phyloP scores from a whole-genome alignment of 108 stramenopile species.

The Fragilariopsis cylindrus region DNA sequence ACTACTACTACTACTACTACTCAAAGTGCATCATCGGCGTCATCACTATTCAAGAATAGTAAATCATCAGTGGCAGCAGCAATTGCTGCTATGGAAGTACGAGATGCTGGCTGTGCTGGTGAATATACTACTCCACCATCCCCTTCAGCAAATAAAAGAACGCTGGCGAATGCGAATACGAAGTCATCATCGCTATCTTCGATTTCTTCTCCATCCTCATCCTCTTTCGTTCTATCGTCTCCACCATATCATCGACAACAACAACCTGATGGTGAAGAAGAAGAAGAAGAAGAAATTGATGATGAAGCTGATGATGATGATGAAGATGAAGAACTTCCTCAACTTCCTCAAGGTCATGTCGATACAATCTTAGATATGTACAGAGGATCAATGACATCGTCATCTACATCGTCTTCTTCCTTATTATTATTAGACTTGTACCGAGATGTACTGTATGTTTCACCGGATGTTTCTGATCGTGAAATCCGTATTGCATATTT shows the following conservation, averaged over 20 bases:
- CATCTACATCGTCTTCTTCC: too few species aligned
- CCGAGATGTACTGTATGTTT: constrained; percentile 27
- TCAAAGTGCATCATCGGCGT: too few species aligned
- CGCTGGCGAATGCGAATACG: neutral
- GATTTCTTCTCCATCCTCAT: neutral
- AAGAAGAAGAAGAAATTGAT: too few species aligned
- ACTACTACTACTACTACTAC: too few species aligned
- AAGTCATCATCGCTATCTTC: neutral
- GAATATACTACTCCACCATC: too few species aligned
- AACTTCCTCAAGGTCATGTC: constrained; percentile 21
- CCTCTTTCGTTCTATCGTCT: neutral
- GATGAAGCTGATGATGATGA: too few species aligned
- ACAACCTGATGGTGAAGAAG: neutral
- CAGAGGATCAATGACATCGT: constrained; percentile 9
- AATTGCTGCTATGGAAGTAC: too few species aligned
- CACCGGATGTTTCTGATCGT: constrained; percentile 27
- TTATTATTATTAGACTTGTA: constrained; percentile 18
- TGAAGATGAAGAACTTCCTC: neutral
- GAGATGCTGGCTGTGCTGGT: too few species aligned
- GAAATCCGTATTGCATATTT: constrained; percentile 77
- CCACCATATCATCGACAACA: neutral
- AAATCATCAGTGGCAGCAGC: too few species aligned
- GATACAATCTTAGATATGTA: constrained; percentile 17
- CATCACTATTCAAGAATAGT: too few species aligned
- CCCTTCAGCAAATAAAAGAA: neutral